A percentile compares a stretch with the other conserved stretches of the same genome.
These are phyloP conservation scores for Achaetomiella virescens DNA, from an alignment of 495 filamentous ascomycete species.

Conservation along the genomic window DNA sequence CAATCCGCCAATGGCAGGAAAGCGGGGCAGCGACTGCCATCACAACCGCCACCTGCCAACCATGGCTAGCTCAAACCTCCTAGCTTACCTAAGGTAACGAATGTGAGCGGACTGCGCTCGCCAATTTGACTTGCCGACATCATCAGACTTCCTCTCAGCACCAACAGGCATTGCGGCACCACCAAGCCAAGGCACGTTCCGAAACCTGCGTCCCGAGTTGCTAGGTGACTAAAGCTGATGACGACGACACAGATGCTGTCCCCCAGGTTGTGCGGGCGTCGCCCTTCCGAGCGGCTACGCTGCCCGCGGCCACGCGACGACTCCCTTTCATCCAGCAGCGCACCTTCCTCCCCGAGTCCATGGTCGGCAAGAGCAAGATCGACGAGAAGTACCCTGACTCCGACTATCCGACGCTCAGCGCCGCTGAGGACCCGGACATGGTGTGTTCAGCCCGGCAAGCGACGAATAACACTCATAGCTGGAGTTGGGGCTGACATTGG, in stretches of 20 bases:
- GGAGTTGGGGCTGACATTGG: slow-evolving; percentile 18
- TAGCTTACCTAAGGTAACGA: background rate
- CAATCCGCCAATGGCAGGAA: slow-evolving; percentile 10
- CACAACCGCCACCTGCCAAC: background rate
- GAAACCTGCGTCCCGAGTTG: background rate
- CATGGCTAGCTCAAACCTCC: slow-evolving; percentile 5
- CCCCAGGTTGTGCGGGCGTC: slow-evolving; percentile 49
- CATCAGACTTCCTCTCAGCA: slow-evolving; percentile 11
- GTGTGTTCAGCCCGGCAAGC: slow-evolving; percentile 33
- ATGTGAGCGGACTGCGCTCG: background rate
- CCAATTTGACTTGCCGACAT: slow-evolving; percentile 16
- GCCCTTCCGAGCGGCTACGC: slow-evolving; percentile 47
- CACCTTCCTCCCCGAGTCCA: slow-evolving; percentile 41
- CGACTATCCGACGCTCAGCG: slow-evolving; percentile 49
- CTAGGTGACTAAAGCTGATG: background rate
- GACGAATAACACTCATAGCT: background rate
- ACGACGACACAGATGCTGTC: slow-evolving; percentile 54
- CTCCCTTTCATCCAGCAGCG: slow-evolving; percentile 45
- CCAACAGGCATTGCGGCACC: slow-evolving; percentile 24
- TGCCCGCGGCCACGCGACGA: slow-evolving; percentile 32
- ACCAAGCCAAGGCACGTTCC: slow-evolving; percentile 21
- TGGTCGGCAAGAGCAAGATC: slow-evolving; percentile 33
- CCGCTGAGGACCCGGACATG: slow-evolving; percentile 70
- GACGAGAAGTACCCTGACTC: slow-evolving; percentile 46
- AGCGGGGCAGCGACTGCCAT: background rate